phyloP scores from a whole-genome alignment of 352 stramenopile species.

The Phytopythium vexans region DNA sequence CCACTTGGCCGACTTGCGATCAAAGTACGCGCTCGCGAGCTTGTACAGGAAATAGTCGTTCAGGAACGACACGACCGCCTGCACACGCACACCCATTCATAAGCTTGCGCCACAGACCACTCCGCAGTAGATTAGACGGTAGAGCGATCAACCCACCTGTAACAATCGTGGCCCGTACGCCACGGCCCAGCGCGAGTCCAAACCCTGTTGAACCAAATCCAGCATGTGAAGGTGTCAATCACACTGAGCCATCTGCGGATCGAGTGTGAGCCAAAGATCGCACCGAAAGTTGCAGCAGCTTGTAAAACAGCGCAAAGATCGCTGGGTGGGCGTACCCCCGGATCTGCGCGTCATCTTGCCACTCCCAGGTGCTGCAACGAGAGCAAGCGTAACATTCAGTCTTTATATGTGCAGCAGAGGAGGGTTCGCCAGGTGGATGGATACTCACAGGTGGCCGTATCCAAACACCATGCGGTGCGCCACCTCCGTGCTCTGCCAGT shows the following conservation, averaged over 20 bases:
- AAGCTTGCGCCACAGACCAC: neutral
- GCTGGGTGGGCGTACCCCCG: conserved; percentile 76
- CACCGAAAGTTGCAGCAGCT: conserved; percentile 62
- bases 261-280: neutral
- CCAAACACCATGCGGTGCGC: conserved; percentile 84
- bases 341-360: conserved; percentile 63
- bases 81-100: neutral
- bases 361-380: conserved; percentile 79
- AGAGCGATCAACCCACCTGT: conserved; percentile 28
- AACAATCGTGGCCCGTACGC: conserved; percentile 75
- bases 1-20: conserved; percentile 61
- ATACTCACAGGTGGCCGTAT: conserved; percentile 74
- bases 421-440: neutral
- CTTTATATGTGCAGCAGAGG: neutral
- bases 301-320: conserved; percentile 81
- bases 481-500: conserved; percentile 88
- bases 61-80: conserved; percentile 56
- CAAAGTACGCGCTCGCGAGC: conserved; percentile 60
- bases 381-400: conserved; percentile 1
- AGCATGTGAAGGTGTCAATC: neutral
- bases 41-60: conserved; percentile 81
- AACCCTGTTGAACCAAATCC: conserved; percentile 25
- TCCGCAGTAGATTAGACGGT: neutral
- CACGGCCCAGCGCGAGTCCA: conserved; percentile 82
- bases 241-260: too few species aligned